Evolutionary conservation across 2,329 filamentous ascomycete genomes (phyloP).

Genomic region (Nothophaeocryptopus gaeumannii): DNA sequence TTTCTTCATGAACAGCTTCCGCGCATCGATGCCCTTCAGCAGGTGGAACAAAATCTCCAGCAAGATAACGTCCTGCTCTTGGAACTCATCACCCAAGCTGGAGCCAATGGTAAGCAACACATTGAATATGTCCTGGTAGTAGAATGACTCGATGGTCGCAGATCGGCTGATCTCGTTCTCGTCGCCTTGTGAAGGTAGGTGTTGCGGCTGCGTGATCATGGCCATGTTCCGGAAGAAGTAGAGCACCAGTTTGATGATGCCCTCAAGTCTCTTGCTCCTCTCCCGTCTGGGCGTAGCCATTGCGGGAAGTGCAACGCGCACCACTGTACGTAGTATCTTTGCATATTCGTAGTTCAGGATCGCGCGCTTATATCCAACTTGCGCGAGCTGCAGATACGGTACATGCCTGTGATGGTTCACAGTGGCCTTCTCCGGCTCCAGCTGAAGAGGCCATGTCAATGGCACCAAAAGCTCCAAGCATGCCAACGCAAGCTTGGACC

Average conservation of each 20-base stretch:
- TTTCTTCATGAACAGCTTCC: slow-evolving; percentile 82
- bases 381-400: slow-evolving; percentile 82
- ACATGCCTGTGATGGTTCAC: slow-evolving; percentile 90
- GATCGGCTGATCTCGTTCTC: slow-evolving; percentile 86
- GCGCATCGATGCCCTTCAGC: slow-evolving; percentile 81
- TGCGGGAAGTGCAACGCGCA: slow-evolving; percentile 77
- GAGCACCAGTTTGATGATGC: slow-evolving; percentile 84
- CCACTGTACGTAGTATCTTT: slow-evolving; percentile 73
- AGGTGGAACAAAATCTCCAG: slow-evolving; percentile 92
- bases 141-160: slow-evolving; percentile 81
- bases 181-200: slow-evolving; percentile 76
- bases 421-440: slow-evolving; percentile 75
- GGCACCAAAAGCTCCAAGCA: slow-evolving; percentile 89
- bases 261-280: slow-evolving; percentile 75
- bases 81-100: slow-evolving; percentile 91
- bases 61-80: slow-evolving; percentile 80
- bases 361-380: slow-evolving; percentile 83
- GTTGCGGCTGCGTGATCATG: slow-evolving; percentile 73
- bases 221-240: slow-evolving; percentile 88
- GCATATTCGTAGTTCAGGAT: slow-evolving; percentile 80
- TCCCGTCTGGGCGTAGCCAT: slow-evolving; percentile 78
- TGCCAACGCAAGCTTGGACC: slow-evolving; percentile 74
- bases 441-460: slow-evolving; percentile 89
- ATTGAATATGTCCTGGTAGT: slow-evolving; percentile 85
- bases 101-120: slow-evolving; percentile 83